Conservation (phyloP, 2,329 filamentous ascomycete species). For the Claviceps sorghi region DNA sequence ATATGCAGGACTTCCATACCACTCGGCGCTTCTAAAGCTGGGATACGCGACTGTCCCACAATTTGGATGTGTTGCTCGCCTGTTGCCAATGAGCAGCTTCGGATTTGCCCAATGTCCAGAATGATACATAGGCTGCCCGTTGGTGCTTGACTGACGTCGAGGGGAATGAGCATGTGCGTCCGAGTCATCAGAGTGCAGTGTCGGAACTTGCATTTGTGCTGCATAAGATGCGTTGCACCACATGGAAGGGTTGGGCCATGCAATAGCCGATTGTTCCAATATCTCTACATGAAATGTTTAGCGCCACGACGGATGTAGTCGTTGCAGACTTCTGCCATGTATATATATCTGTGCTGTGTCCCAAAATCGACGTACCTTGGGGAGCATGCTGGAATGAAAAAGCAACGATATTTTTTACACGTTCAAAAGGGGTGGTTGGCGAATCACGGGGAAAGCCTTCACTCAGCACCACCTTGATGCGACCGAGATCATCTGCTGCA, state of each 20-base stretch:
- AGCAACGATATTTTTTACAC: conserved; percentile 55
- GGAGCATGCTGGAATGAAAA: conserved; percentile 83
- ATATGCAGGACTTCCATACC: conserved; percentile 13
- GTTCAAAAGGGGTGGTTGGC: conserved; percentile 40
- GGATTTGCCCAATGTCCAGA: not conserved
- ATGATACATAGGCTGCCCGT: not conserved
- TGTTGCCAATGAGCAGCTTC: not conserved
- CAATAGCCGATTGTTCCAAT: conserved; percentile 57
- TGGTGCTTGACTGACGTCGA: conserved; percentile 18
- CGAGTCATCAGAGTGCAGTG: conserved; percentile 28
- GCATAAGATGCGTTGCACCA: conserved; percentile 38
- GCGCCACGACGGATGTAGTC: not conserved
- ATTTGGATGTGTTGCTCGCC: conserved; percentile 7
- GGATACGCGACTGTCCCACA: not conserved
- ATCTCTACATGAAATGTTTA: conserved; percentile 33
- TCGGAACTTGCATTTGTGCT: conserved; percentile 25
- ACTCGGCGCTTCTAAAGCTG: conserved; percentile 7
- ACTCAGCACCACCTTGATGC: conserved; percentile 62
- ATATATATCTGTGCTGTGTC: not conserved
- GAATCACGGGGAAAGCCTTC: conserved; percentile 52
- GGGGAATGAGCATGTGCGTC: conserved; percentile 53
- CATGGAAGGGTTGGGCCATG: conserved; percentile 65
- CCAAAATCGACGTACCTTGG: conserved; percentile 36
- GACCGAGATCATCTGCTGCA: conserved; percentile 53
- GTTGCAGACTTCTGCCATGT: not conserved